Evolutionary conservation across 345 rosid species (phyloP), one percentile per base, ranked within the genome.

Genomic region (Arabidopsis arenosa): DNA sequence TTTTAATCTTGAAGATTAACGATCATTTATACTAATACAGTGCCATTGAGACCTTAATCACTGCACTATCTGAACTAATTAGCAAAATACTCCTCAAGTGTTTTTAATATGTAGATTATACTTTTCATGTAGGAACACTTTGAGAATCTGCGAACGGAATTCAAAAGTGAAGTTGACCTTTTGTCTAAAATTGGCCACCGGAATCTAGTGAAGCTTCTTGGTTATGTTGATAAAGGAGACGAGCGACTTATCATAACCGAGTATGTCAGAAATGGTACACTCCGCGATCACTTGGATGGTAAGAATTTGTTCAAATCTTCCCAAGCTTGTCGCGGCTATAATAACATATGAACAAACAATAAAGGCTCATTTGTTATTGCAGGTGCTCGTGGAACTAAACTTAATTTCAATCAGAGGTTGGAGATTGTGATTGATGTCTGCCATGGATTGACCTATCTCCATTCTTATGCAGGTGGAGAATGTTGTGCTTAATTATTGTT

Each of bases 271-370:
- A 95, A 95, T 77, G 99, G 99, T 32, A 92, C 97, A 75, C 93
- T 95, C 45, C 85, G 99, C 75, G 97, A 90, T 54, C 97, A 90
- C 81, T 84, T 95, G 85, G 97, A 95, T 83, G 97, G 99, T 95
- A 83, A 85, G 89, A 66, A 23, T 59, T 41, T 59, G 49, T 61
- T 51, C 23, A 14, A n/a, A n/a, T 70, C 47, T 21, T 13, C 21
- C 14, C n/a, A 26, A 54, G 48, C 57, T 62, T 74, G 13, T 52
- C 2, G 0, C 2, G 33, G n/a, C 14, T 74, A 33, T 59, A 44
- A 64, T 28, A 69, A 35, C 58, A 33, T 60, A 56, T 47, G 12
- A 52, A 44, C 12, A 45, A 49, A 55, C 26, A 9, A 47, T 23
- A 52, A 76, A 48, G 7, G 12, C 70, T 76, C 63, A 3, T 66